Evolutionary conservation across 148 eudicot species (phyloP), one percentile per base, ranked within the genome.

Genomic region (Fagopyrum tataricum): DNA sequence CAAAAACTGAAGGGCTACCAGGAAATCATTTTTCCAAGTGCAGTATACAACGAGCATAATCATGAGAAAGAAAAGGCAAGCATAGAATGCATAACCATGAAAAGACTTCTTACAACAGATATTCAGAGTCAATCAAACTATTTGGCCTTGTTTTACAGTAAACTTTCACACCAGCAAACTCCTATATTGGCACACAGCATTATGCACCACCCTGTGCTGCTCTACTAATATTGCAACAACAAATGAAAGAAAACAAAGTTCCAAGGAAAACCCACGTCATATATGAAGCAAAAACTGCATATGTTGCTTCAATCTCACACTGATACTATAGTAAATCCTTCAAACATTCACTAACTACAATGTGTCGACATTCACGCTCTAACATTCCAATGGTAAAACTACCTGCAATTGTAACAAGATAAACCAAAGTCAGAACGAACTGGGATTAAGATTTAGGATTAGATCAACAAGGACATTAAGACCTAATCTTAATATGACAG

Each of bases 81-180:
- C 0, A 61, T 24, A 61, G 31, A 61, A 61, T 26, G 67, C 41
- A 24, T 62, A 41, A 62, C 68, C 68, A 31, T 62, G 41, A 26
- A 31, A 12, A 62, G 42, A 31, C 69, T 64, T 64, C 18, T 64
- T 64, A 64, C 69, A 64, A 62, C 43, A 41, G 37, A 62, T 31
- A 3, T 62, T n/a, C n/a, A n/a, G n/a, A n/a, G 61, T 61, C 8
- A 61, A 61, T 61, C 17, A 61, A 61, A 40, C 67, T 23, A 61
- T 61, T 31, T 64, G 43, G 10, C 69, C 64, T 21, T 58, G 21
- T 58, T 21, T 64, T 37, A 64, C 43, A 64, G 37, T 17, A 64
- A 37, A 64, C 43, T 64, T 37, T 64, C 7, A 64, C 69, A 64
- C 69, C 67, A 39, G 69, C 69, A 64, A 64, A 31, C 69, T 64